These are phyloP conservation scores for Blumeria hordei DNA, from an alignment of 2,329 filamentous ascomycete genomes.

Conservation along the genomic window DNA sequence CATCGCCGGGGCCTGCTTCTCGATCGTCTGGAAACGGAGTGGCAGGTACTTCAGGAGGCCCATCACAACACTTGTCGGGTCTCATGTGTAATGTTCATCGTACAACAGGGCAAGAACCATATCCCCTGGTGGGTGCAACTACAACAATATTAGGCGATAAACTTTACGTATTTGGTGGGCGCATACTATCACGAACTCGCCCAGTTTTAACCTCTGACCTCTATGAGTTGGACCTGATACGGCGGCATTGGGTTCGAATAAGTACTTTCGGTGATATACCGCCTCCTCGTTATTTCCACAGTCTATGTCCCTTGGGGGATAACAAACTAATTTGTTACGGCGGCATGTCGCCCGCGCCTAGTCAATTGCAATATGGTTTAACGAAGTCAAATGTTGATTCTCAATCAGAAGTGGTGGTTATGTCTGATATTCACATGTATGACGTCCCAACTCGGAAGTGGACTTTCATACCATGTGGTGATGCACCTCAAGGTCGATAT, in stretches of 20 bases:
- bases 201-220: constrained; percentile 70
- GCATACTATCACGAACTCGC: constrained; percentile 61
- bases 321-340: constrained; percentile 95
- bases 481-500: constrained; percentile 80
- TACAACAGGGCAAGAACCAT: constrained; percentile 78
- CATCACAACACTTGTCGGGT: constrained; percentile 33
- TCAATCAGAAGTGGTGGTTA: constrained; percentile 75
- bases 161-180: constrained; percentile 85
- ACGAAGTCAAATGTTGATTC: constrained; percentile 27
- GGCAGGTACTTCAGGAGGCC: constrained; percentile 21
- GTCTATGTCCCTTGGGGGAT: constrained; percentile 77
- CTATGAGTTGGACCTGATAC: constrained; percentile 79
- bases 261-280: constrained; percentile 68
- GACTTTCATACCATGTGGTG: constrained; percentile 59
- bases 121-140: constrained; percentile 77
- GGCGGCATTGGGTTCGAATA: constrained; percentile 79
- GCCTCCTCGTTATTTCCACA: constrained; percentile 88
- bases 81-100: constrained; percentile 51
- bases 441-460: constrained; percentile 64
- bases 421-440: constrained; percentile 95
- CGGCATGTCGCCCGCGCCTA: constrained; percentile 66
- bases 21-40: constrained; percentile 15
- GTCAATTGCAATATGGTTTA: constrained; percentile 20
- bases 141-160: constrained; percentile 91
- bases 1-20: constrained; percentile 27